Evolutionary conservation across 169 alveolate species (phyloP).

Genomic region (Plasmodium berghei): DNA sequence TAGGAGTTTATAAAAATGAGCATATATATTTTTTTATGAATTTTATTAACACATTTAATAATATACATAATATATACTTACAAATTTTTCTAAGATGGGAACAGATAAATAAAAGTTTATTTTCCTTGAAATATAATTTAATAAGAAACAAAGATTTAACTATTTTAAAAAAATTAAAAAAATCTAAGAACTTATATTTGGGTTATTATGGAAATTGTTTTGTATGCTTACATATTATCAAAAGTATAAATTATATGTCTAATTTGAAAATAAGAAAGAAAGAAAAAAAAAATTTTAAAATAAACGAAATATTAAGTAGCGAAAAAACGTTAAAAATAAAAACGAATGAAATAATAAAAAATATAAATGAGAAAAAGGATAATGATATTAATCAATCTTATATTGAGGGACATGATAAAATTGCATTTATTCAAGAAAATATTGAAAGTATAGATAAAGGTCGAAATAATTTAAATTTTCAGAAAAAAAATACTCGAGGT

Average conservation of each 20-base stretch:
- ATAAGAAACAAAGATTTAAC: slow-evolving; percentile 20
- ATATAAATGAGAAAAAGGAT: neutral
- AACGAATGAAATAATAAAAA: neutral
- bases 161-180: slow-evolving; percentile 10
- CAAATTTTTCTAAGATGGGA: slow-evolving; percentile 20
- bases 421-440: neutral
- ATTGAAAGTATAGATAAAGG: neutral
- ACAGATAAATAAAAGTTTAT: slow-evolving; percentile 4
- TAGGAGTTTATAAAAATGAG: slow-evolving; percentile 39
- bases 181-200: slow-evolving; percentile 1
- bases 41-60: slow-evolving; percentile 45
- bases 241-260: neutral
- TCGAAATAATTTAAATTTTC: neutral
- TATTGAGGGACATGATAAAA: neutral
- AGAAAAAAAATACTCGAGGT: neutral
- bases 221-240: neutral
- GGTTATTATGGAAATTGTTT: slow-evolving; percentile 34
- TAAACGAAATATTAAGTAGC: too few species aligned
- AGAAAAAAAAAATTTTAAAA: neutral
- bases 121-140: slow-evolving; percentile 1
- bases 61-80: slow-evolving; percentile 39
- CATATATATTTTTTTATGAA: slow-evolving; percentile 45
- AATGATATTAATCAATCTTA: neutral
- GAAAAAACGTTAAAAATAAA: neutral
- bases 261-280: neutral